A percentile compares a stretch with the other conserved stretches of the same genome.
Conservation (phyloP, 2,329 filamentous ascomycete species). For the Xylaria sp. region DNA sequence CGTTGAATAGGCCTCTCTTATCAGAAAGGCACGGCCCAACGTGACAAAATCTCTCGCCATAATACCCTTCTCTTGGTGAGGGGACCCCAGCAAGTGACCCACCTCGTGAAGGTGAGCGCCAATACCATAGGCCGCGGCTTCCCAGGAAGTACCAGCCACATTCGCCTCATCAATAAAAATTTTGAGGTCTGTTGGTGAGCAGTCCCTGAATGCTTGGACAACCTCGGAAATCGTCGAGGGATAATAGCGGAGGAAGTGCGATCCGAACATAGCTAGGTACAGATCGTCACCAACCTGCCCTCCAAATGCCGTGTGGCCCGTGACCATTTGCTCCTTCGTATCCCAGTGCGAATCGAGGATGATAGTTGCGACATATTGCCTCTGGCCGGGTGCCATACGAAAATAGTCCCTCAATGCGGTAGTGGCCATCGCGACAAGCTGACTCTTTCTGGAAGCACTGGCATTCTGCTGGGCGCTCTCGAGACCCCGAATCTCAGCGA, state of each 20-base stretch:
- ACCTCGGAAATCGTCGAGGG: constrained; percentile 90
- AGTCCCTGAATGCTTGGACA: constrained; percentile 87
- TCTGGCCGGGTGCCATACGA: constrained; percentile 77
- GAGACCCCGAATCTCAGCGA: constrained; percentile 82
- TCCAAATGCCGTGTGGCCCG: constrained; percentile 86
- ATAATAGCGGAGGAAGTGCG: constrained; percentile 91
- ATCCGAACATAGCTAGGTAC: constrained; percentile 89
- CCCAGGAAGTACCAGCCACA: constrained; percentile 91
- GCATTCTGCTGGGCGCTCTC: constrained; percentile 81
- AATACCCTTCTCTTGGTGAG: constrained; percentile 88
- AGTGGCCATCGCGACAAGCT: constrained; percentile 79
- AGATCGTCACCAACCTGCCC: constrained; percentile 76
- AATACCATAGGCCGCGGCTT: constrained; percentile 93
- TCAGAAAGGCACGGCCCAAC: constrained; percentile 84
- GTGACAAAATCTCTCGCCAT: constrained; percentile 91
- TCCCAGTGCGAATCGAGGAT: constrained; percentile 93
- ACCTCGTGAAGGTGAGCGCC: constrained; percentile 92
- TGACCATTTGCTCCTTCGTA: constrained; percentile 72
- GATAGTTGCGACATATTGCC: constrained; percentile 87
- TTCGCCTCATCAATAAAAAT: constrained; percentile 86
- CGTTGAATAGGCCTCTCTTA: constrained; percentile 85
- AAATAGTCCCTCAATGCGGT: constrained; percentile 85
- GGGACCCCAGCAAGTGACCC: constrained; percentile 89
- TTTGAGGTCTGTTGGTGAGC: constrained; percentile 84
- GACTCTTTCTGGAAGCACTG: constrained; percentile 74